phyloP scores from a whole-genome alignment of 2,329 filamentous ascomycete species.

The Knoxdaviesia capensis region DNA sequence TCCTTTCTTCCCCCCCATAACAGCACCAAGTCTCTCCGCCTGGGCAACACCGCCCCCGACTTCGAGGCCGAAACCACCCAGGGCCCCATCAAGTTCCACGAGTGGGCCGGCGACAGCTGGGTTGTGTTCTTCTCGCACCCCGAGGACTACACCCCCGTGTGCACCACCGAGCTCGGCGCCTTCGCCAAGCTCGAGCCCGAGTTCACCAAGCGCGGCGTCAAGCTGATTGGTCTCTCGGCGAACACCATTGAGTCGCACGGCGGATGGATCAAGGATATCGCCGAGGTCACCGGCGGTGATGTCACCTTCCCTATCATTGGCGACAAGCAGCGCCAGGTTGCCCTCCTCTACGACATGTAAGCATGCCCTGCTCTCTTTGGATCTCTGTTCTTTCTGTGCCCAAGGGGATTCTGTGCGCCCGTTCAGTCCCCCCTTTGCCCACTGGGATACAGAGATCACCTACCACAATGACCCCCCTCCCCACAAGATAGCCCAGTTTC shows the following conservation, averaged over 20 bases:
- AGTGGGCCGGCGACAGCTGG: conserved; percentile 64
- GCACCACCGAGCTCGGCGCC: conserved; percentile 86
- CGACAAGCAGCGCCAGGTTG: conserved; percentile 59
- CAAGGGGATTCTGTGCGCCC: not conserved
- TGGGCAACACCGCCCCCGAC: conserved; percentile 53
- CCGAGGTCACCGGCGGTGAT: conserved; percentile 52
- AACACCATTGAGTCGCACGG: conserved; percentile 72
- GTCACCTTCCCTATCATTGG: conserved; percentile 65
- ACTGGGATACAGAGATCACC: not conserved
- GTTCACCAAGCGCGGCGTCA: conserved; percentile 70
- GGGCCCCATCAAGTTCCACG: conserved; percentile 63
- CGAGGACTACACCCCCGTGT: conserved; percentile 84
- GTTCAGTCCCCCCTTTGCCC: not conserved
- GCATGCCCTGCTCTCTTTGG: conserved; percentile 7
- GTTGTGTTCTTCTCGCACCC: conserved; percentile 71
- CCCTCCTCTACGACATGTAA: conserved; percentile 61
- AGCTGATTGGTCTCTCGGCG: conserved; percentile 79
- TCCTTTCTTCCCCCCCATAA: not conserved
- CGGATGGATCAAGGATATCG: conserved; percentile 79
- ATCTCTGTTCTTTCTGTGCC: not conserved
- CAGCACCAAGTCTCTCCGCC: conserved; percentile 23
- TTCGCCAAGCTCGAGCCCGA: conserved; percentile 79
- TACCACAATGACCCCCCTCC: conserved; percentile 3
- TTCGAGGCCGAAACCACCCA: conserved; percentile 67
- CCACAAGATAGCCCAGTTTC: no score